Conservation (phyloP, 306 rosid species). For the Cotoneaster glaucophyllus region DNA sequence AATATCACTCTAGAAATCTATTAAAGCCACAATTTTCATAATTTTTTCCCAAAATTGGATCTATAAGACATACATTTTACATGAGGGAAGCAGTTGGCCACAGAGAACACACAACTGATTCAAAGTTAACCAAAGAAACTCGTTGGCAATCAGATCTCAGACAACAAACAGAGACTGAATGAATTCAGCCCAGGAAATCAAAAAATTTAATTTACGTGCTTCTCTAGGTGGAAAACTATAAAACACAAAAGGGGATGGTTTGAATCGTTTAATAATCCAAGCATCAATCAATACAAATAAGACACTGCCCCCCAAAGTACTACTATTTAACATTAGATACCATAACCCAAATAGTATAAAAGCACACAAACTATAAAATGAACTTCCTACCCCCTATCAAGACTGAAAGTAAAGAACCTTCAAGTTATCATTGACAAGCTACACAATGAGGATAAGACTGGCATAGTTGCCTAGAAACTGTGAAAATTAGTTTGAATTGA, state of each 20-base stretch:
- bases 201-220: neutral
- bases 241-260: neutral
- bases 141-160: neutral
- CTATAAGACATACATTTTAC: neutral
- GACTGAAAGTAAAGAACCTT: neutral
- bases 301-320: neutral
- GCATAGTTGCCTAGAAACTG: neutral
- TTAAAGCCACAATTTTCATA: neutral
- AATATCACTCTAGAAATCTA: neutral
- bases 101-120: neutral
- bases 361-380: neutral
- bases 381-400: neutral
- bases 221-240: neutral
- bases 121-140: neutral
- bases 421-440: neutral
- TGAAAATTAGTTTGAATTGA: neutral
- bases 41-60: neutral
- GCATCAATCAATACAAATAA: neutral
- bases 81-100: neutral
- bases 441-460: neutral
- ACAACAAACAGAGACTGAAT: neutral
- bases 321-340: neutral
- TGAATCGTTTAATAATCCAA: neutral
- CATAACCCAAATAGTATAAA: neutral
- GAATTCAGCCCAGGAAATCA: neutral